Evolutionary conservation across 495 filamentous ascomycete genomes (phyloP).

Genomic region (Chaetomidium leptoderma): DNA sequence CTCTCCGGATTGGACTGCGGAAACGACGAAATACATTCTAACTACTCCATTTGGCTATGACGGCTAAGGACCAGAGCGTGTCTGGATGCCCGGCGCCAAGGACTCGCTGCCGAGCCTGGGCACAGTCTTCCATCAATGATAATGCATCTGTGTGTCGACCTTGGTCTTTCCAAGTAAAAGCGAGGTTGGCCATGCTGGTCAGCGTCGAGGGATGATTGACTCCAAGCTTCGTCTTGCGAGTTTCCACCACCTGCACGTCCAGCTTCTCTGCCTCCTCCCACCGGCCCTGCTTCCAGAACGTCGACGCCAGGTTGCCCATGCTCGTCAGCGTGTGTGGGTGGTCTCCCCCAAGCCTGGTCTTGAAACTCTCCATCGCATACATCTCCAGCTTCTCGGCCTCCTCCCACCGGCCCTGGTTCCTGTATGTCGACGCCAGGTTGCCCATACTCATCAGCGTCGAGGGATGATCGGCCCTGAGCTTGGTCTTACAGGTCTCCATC

Average conservation of each 20-base stretch:
- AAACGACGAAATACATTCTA: background rate
- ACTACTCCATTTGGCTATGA: background rate
- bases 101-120: too few species aligned
- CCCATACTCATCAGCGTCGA: constrained; percentile 4
- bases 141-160: too few species aligned
- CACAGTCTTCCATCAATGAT: too few species aligned
- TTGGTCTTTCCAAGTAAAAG: background rate
- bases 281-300: constrained; percentile 3
- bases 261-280: too few species aligned
- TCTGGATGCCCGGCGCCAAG: too few species aligned
- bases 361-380: constrained; percentile 32
- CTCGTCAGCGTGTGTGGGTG: constrained; percentile 18
- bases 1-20: too few species aligned
- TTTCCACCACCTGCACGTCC: constrained; percentile 6
- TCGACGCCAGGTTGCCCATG: constrained; percentile 41
- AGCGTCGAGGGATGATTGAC: constrained; percentile 11
- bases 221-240: constrained; percentile 10
- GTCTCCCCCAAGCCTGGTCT: too few species aligned
- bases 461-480: background rate
- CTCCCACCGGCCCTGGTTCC: constrained; percentile 8
- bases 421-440: constrained; percentile 9
- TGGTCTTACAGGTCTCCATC: too few species aligned
- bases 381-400: too few species aligned
- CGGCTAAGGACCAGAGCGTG: background rate
- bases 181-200: constrained; percentile 9